Percentiles rank a stretch among this genome's conserved stretches.
Conservation (phyloP, 176 grass and related monocot species). For the Aegilops umbellulata region DNA sequence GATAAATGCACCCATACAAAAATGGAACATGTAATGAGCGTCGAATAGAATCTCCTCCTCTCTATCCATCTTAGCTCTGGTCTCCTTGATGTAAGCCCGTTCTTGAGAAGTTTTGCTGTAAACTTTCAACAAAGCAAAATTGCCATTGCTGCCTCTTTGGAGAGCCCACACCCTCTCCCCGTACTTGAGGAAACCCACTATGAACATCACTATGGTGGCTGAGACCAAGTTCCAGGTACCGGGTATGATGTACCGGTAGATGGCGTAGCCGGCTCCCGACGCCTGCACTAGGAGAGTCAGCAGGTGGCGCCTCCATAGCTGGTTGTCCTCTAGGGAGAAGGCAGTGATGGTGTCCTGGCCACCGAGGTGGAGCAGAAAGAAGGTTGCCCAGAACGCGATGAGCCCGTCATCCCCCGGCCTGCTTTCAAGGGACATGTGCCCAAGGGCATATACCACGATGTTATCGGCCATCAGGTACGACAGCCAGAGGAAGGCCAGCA, state of each 20-base stretch:
- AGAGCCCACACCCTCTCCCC: background rate
- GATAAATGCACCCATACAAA: too few species aligned
- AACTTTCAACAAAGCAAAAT: too few species aligned
- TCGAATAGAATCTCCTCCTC: too few species aligned
- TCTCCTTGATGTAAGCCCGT: too few species aligned
- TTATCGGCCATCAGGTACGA: conserved; percentile 30
- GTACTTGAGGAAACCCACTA: background rate
- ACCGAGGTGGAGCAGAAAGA: conserved; percentile 45
- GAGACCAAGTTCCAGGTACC: background rate
- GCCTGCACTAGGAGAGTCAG: background rate
- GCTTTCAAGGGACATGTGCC: background rate
- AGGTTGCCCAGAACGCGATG: conserved; percentile 4
- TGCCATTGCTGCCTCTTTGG: background rate
- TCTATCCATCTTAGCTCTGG: too few species aligned
- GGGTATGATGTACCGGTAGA: background rate
- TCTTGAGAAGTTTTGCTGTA: too few species aligned
- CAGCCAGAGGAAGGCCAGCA: conserved; percentile 9
- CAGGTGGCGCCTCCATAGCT: conserved; percentile 24
- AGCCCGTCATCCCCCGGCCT: background rate
- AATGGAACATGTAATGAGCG: too few species aligned
- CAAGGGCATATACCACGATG: conserved; percentile 24
- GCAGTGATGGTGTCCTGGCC: conserved; percentile 42
- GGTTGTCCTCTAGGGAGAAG: conserved; percentile 25
- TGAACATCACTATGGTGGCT: background rate
- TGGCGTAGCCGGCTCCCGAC: background rate